A percentile compares a stretch with the other conserved stretches of the same genome.
Evolutionary conservation across 2,329 filamentous ascomycete species (phyloP).

Genomic region (Albifimbria verrucaria): DNA sequence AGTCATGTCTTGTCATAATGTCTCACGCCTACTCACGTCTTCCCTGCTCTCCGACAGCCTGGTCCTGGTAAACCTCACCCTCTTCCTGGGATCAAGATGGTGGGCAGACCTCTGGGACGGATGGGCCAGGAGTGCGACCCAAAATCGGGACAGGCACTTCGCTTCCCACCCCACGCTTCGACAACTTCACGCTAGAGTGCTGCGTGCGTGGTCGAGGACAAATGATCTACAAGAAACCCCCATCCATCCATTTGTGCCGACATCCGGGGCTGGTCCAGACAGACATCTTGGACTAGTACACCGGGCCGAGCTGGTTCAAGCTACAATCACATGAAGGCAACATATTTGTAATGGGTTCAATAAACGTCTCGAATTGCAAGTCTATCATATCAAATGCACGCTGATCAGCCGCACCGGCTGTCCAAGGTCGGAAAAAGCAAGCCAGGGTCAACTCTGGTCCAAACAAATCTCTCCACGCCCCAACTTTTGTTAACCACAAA

Average conservation of each 20-base stretch:
- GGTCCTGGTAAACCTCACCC: not conserved
- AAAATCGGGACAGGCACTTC: not conserved
- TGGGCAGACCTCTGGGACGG: too few species aligned
- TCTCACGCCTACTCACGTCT: not conserved
- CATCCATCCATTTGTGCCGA: not conserved
- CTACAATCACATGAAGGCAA: too few species aligned
- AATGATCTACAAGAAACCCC: not conserved
- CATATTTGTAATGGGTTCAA: not conserved
- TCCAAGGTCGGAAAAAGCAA: too few species aligned
- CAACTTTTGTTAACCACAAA: too few species aligned
- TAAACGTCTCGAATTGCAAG: not conserved
- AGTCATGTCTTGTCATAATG: too few species aligned
- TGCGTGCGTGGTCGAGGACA: not conserved
- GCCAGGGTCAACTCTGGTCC: too few species aligned
- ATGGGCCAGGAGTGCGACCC: too few species aligned
- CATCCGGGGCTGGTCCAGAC: not conserved
- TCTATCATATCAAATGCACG: not conserved
- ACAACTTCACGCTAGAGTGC: not conserved
- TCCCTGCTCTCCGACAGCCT: not conserved
- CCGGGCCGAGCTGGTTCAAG: too few species aligned
- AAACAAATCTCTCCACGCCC: too few species aligned
- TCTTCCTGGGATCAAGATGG: not conserved
- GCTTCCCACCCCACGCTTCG: not conserved
- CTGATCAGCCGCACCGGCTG: too few species aligned
- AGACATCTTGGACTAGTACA: too few species aligned